Percentiles rank a stretch among this genome's conserved stretches.
These are phyloP conservation scores for Colletotrichum truncatum DNA, from an alignment of 2,329 filamentous ascomycete genomes.

Conservation along the genomic window DNA sequence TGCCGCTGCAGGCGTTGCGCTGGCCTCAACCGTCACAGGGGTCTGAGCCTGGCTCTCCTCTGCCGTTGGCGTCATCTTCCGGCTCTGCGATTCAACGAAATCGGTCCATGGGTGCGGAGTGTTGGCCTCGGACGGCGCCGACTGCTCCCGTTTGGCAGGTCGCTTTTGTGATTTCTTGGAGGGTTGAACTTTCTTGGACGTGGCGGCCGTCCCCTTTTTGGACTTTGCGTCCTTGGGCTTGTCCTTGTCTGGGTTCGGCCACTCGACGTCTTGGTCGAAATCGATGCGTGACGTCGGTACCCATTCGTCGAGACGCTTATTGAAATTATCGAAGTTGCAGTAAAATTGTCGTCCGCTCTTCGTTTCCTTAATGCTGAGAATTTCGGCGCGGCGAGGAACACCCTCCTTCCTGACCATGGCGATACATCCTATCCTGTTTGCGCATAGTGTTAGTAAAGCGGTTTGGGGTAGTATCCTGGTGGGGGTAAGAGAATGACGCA, in stretches of 20 bases:
- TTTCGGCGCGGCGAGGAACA: constrained; percentile 89
- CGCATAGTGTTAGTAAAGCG: background rate
- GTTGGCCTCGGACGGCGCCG: constrained; percentile 60
- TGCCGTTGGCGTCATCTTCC: constrained; percentile 52
- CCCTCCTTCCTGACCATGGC: constrained; percentile 77
- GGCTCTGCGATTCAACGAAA: constrained; percentile 57
- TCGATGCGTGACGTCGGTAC: constrained; percentile 84
- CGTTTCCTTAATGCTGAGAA: constrained; percentile 90
- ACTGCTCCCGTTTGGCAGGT: constrained; percentile 64
- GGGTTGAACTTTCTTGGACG: constrained; percentile 60
- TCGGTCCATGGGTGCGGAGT: constrained; percentile 66
- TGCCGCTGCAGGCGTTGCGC: constrained; percentile 53
- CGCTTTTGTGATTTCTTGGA: constrained; percentile 69
- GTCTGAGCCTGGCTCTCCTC: constrained; percentile 56
- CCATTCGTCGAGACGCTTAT: constrained; percentile 90
- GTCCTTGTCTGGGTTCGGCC: constrained; percentile 90
- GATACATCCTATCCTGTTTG: constrained; percentile 63
- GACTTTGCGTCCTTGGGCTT: constrained; percentile 79
- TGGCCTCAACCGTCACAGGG: constrained; percentile 51
- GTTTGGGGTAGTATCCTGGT: background rate
- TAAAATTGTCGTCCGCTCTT: constrained; percentile 92
- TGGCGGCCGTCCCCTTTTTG: constrained; percentile 73
- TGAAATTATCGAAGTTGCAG: constrained; percentile 98
- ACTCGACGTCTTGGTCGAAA: constrained; percentile 90
- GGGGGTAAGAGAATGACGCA: constrained; percentile 51